Evolutionary conservation across 1,284 basidiomycete genomes (phyloP).

Genomic region (Papiliotrema flavescens): DNA sequence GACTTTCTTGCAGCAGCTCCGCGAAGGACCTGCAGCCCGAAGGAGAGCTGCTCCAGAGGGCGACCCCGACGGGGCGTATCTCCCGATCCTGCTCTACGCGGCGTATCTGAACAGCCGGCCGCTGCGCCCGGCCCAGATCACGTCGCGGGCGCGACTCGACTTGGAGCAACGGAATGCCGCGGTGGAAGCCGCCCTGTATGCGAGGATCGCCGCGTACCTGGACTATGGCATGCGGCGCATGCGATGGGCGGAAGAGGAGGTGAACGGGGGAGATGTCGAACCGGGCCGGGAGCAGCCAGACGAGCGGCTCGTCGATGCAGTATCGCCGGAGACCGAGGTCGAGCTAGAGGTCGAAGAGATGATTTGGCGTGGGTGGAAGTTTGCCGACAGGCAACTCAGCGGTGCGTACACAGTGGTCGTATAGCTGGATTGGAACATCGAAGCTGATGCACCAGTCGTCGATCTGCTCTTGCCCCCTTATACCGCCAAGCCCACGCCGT

Average conservation of each 20-base stretch:
- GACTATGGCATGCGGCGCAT: too few species aligned
- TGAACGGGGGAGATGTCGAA: too few species aligned
- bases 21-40: neutral
- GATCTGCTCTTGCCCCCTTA: slow-evolving; percentile 10
- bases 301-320: too few species aligned
- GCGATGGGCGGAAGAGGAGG: too few species aligned
- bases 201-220: too few species aligned
- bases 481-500: slow-evolving; percentile 5
- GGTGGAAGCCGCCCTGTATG: neutral
- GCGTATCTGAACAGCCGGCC: neutral
- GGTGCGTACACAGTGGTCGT: neutral
- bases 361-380: neutral
- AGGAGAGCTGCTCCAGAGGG: neutral
- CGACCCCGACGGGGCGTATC: neutral
- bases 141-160: neutral
- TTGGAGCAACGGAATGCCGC: neutral
- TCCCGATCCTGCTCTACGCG: neutral
- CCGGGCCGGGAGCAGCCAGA: too few species aligned
- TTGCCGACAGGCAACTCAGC: neutral
- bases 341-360: neutral
- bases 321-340: neutral
- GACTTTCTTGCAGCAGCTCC: neutral
- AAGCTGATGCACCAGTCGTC: neutral
- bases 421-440: too few species aligned
- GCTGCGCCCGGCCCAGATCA: neutral